Percentiles rank a stretch among this genome's conserved stretches.
phyloP scores from a whole-genome alignment of 208 protist genomes.

The Borovskyia barvae region DNA sequence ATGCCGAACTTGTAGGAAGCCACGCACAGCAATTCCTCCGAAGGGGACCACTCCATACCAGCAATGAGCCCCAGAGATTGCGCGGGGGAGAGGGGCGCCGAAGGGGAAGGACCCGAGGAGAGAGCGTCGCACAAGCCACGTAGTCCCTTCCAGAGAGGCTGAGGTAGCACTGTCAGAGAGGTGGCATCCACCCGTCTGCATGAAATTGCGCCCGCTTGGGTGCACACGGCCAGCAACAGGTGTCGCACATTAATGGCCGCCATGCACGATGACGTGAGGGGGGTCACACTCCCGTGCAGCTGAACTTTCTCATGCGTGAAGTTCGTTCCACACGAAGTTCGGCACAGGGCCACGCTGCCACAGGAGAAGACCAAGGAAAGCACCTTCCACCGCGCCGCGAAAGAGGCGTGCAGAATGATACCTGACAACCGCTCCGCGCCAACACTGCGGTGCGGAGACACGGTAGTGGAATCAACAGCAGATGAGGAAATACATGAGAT shows the following conservation, averaged over 20 bases:
- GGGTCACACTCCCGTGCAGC: constrained; percentile 33
- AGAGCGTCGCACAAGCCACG: constrained; percentile 28
- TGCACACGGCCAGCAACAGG: constrained; percentile 49
- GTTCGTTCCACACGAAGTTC: constrained; percentile 38
- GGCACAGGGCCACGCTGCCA: constrained; percentile 48
- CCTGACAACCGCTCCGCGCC: constrained; percentile 14
- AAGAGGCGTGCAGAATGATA: constrained; percentile 47
- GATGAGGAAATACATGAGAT: background rate
- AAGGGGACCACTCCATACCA: constrained; percentile 51
- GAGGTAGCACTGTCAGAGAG: constrained; percentile 18
- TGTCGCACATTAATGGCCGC: constrained; percentile 55
- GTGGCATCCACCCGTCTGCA: constrained; percentile 38
- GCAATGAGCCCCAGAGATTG: constrained; percentile 34
- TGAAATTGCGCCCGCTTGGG: constrained; percentile 43
- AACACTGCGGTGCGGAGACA: background rate
- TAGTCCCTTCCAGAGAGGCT: constrained; percentile 49
- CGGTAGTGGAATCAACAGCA: background rate
- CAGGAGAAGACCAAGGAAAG: constrained; percentile 55
- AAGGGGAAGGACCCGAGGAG: background rate
- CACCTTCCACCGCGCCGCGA: constrained; percentile 30
- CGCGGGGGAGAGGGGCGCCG: background rate
- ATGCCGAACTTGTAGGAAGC: constrained; percentile 56
- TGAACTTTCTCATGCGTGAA: constrained; percentile 39
- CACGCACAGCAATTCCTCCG: constrained; percentile 63
- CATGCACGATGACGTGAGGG: constrained; percentile 27